A percentile compares a stretch with the other conserved stretches of the same genome.
phyloP scores from a whole-genome alignment of 805 yeast genomes.

The Zygoascus flipseniorum region DNA sequence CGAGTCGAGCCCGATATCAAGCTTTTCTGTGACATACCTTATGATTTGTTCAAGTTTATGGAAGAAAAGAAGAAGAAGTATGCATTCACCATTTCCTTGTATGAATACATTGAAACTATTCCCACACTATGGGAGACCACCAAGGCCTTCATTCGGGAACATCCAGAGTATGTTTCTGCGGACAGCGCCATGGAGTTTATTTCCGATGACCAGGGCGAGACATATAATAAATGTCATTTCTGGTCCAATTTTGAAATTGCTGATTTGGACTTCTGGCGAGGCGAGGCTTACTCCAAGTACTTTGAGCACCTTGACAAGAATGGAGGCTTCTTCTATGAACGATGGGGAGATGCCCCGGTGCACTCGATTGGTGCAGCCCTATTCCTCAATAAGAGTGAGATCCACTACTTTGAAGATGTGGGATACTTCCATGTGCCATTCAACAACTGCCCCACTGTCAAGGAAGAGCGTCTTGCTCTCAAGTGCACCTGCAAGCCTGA shows the following conservation, averaged over 20 bases:
- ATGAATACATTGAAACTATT: constrained; percentile 63
- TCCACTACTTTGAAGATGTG: constrained; percentile 53
- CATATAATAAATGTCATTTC: constrained; percentile 80
- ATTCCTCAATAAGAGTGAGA: constrained; percentile 41
- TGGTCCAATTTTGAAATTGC: constrained; percentile 73
- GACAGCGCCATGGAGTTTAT: constrained; percentile 64
- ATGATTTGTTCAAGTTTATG: constrained; percentile 77
- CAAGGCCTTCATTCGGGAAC: constrained; percentile 48
- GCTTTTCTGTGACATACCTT: constrained; percentile 67
- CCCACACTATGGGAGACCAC: constrained; percentile 71
- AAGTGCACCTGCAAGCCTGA: constrained; percentile 68
- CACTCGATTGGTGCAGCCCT: constrained; percentile 58
- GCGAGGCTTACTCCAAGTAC: constrained; percentile 44
- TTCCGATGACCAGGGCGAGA: constrained; percentile 58
- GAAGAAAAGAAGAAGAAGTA: constrained; percentile 61
- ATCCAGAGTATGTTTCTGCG: constrained; percentile 51
- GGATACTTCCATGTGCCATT: constrained; percentile 53
- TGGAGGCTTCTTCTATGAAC: constrained; percentile 67
- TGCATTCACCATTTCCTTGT: constrained; percentile 68
- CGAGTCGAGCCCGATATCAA: constrained; percentile 80
- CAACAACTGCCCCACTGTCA: constrained; percentile 45
- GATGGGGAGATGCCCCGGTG: constrained; percentile 77
- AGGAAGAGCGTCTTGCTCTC: constrained; percentile 41
- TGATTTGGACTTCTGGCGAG: constrained; percentile 47
- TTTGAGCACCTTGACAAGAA: constrained; percentile 49